Evolutionary conservation across 2,329 filamentous ascomycete species (phyloP), one percentile per base, ranked within the genome.

Genomic region (Trichocomaceae sp.): DNA sequence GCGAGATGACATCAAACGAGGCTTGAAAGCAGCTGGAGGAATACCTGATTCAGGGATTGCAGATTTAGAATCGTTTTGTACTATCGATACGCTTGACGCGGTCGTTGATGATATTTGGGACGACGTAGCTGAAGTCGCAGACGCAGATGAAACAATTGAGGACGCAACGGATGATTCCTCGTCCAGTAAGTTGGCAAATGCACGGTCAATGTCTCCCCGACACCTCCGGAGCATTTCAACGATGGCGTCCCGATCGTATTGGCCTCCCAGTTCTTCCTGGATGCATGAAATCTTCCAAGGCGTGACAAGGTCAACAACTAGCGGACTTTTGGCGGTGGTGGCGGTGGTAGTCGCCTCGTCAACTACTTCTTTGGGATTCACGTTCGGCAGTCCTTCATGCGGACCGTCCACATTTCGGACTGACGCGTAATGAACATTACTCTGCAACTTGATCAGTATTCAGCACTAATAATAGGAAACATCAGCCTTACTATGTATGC

Each of bases 391-490:
- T 47, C 83, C 83, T 29, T 72, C 75, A 64, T 83, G 81, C 7
- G 81, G 81, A 6, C 82, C 83, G 58, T 79, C 69, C 46, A 80
- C 68, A 62, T 82, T 82, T 54, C 83, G 78, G 60, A 87, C 80
- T 0, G 83, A 86, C 4, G 83, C 85, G 68, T 85, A 86, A 65
- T 86, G 84, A 63, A 85, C 78, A 73, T 81, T 85, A 46, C 72
- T 76, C 80, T 85, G 64, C 33, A 64, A 60, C 52, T 20, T 15
- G 35, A n/a, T 62, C 50, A 62, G 59, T 49, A 45, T 44, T 9
- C n/a, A 52, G 10, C 4, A 9, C 1, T 5, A 23, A 12, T 23
- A 35, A n/a, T 12, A 12, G 0, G 22, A 19, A 13, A 12, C 19
- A n/a, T 29, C 2, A 15, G 42, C 2, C 80, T 72, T 76, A 83